phyloP scores from a whole-genome alignment of 176 grass and related monocot species.

The Tillandsia leiboldiana region DNA sequence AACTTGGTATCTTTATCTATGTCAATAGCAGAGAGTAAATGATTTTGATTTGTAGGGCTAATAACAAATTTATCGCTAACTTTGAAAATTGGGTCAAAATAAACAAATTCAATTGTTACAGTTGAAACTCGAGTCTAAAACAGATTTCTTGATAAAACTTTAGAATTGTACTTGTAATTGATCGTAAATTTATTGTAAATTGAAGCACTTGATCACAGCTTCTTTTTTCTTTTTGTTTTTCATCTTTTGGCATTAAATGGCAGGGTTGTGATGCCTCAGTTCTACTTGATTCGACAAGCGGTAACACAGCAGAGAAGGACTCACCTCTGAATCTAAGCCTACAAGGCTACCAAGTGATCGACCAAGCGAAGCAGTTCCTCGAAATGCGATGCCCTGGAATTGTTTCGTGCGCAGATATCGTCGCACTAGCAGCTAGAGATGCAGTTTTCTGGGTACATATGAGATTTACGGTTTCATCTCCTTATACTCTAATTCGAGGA shows the following conservation, averaged over 20 bases:
- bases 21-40: too few species aligned
- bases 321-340: constrained; percentile 57
- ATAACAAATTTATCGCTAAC: too few species aligned
- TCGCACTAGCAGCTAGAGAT: constrained; percentile 66
- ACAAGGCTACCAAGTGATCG: constrained; percentile 75
- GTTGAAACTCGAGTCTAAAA: too few species aligned
- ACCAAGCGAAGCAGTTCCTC: constrained; percentile 47
- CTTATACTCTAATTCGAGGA: background rate
- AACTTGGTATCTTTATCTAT: background rate
- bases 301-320: constrained; percentile 73
- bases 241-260: background rate
- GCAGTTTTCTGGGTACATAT: constrained; percentile 42
- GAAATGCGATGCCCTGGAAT: constrained; percentile 62
- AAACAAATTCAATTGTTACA: too few species aligned
- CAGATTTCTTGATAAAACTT: too few species aligned
- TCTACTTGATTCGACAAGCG: constrained; percentile 51
- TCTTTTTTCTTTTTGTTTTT: too few species aligned
- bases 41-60: too few species aligned
- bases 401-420: constrained; percentile 74
- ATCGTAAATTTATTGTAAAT: too few species aligned
- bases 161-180: too few species aligned
- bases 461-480: background rate
- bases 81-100: too few species aligned
- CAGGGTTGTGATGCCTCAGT: constrained; percentile 97
- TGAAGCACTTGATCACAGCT: too few species aligned